phyloP scores from a whole-genome alignment of 768 basidiomycete genomes.

The Agrocybe praecox region DNA sequence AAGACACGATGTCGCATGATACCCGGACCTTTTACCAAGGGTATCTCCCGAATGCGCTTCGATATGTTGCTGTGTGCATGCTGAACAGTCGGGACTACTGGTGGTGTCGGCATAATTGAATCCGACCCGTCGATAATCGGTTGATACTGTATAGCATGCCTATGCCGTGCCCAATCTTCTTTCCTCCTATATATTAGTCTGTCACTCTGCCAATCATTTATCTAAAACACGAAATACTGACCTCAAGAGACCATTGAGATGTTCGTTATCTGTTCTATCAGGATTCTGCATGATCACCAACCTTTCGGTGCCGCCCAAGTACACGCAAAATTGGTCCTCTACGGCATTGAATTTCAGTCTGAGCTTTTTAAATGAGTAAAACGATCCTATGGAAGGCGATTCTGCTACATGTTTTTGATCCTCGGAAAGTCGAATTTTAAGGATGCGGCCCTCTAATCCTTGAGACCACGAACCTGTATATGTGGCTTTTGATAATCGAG shows the following conservation, averaged over 20 bases:
- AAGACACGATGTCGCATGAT: constrained; percentile 43
- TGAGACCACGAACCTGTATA: constrained; percentile 38
- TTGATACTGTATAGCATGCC: not conserved
- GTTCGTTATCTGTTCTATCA: constrained; percentile 34
- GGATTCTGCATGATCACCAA: constrained; percentile 47
- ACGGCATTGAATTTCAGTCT: constrained; percentile 41
- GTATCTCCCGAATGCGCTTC: constrained; percentile 40
- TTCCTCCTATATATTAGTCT: constrained; percentile 27
- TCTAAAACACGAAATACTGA: constrained; percentile 19
- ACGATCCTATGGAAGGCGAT: constrained; percentile 39
- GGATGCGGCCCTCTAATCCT: constrained; percentile 50
- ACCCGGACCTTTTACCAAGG: constrained; percentile 24
- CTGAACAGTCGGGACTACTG: not conserved
- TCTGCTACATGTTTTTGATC: constrained; percentile 43
- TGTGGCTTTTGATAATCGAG: constrained; percentile 35
- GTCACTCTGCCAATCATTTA: constrained; percentile 24
- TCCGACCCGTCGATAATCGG: too few species aligned
- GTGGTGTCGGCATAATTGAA: not conserved
- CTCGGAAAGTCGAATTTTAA: constrained; percentile 55
- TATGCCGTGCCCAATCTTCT: constrained; percentile 2
- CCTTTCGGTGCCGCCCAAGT: constrained; percentile 46
- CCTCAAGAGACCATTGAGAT: constrained; percentile 44
- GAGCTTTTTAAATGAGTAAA: constrained; percentile 53
- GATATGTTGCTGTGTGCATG: constrained; percentile 6
- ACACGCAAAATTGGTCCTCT: constrained; percentile 37